Evolutionary conservation across 2,329 filamentous ascomycete genomes (phyloP), one percentile per base, ranked within the genome.

Genomic region (Monilinia polystroma): DNA sequence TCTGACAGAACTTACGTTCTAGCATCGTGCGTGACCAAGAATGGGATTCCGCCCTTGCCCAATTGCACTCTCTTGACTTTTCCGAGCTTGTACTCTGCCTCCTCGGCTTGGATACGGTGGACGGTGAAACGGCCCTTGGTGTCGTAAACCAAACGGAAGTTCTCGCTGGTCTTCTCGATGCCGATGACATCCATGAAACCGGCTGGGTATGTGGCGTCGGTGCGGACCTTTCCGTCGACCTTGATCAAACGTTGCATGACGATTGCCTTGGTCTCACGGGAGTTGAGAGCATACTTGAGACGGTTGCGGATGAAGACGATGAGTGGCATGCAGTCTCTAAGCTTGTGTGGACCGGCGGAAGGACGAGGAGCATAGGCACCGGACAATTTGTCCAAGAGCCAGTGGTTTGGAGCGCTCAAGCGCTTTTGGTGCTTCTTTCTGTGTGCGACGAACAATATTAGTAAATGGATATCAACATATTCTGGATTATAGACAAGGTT

Each of bases 21-120:
- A 85, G 95, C 95, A 95, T 99, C 95, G 92, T 99, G 95, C 93
- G 95, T 99, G 92, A 99, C 95, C 93, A 98, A 97, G 93, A 97
- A 99, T 96, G 95, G 95, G 90, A 99, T 96, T 87, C 93, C 95
- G 85, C 95, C 96, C 84, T 93, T 94, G 87, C 95, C 95, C 78
- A 99, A 89, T 87, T 99, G 95, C 72, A 99, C 95, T 79, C 94
- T 91, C 92, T 97, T 97, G 86, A 99, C 95, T 89, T 98, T 99
- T 87, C 93, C 93, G 78, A 99, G 88, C 91, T 99, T 99, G 92
- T 97, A 99, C 87, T 95, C 90, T 77, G 94, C 93, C 91, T 99
- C 95, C 87, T 98, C 95, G 76, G 88, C 85, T 82, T 96, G 94
- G 85, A 99, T 98, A 80, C 95, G 92, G 92, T 99, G 95, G 81